Conservation (phyloP, 1,284 basidiomycete species). For the Austroboletus niveus region DNA sequence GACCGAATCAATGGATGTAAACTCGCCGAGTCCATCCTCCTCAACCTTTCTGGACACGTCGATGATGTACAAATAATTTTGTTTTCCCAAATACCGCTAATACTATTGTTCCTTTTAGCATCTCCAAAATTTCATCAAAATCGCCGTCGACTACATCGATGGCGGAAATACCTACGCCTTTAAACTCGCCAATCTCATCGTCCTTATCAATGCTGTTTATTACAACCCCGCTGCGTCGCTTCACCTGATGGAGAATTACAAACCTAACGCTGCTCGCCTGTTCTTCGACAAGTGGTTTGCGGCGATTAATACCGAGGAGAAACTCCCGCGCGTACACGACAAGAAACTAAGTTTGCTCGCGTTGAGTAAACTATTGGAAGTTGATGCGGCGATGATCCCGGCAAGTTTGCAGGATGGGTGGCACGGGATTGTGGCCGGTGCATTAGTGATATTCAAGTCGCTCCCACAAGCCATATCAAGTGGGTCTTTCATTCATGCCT, state of each 20-base stretch:
- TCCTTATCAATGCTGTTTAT: conserved; percentile 80
- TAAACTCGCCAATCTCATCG: conserved; percentile 77
- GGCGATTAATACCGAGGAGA: conserved; percentile 59
- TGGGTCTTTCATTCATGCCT: conserved; percentile 29
- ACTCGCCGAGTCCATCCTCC: conserved; percentile 78
- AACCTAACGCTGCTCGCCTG: conserved; percentile 53
- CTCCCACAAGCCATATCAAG: conserved; percentile 72
- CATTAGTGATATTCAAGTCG: conserved; percentile 70
- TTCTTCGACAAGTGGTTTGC: conserved; percentile 85
- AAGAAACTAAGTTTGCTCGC: conserved; percentile 83
- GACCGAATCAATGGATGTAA: conserved; percentile 86
- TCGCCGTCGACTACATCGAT: conserved; percentile 58
- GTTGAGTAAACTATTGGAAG: conserved; percentile 71
- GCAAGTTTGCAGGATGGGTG: conserved; percentile 63
- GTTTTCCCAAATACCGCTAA: neutral
- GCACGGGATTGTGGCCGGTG: conserved; percentile 69
- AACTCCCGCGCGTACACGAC: conserved; percentile 85
- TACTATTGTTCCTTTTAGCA: conserved; percentile 29
- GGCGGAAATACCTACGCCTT: conserved; percentile 61
- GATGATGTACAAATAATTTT: conserved; percentile 60
- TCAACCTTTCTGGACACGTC: conserved; percentile 74
- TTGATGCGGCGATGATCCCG: conserved; percentile 59
- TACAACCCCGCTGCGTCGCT: conserved; percentile 82
- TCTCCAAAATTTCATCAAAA: conserved; percentile 56
- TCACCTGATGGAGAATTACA: conserved; percentile 67